Evolutionary conservation across 768 basidiomycete genomes (phyloP).

Genomic region (Suillus occidentalis): DNA sequence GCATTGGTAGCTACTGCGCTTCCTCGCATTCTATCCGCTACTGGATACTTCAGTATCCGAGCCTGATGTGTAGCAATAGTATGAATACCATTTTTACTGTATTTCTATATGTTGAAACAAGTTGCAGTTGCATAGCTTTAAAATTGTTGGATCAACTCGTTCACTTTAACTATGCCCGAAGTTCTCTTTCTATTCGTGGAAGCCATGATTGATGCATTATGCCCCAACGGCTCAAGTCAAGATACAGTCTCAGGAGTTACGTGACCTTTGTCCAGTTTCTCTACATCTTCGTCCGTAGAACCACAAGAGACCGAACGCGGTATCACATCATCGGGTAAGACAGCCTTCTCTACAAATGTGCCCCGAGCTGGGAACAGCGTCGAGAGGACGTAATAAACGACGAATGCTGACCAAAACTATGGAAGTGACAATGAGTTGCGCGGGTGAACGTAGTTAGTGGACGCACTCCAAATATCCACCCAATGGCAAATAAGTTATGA

Average conservation of each 20-base stretch:
- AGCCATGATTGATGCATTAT: neutral
- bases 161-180: neutral
- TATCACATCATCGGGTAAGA: conserved; percentile 8
- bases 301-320: neutral
- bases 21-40: conserved; percentile 2
- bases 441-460: neutral
- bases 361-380: conserved; percentile 8
- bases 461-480: conserved; percentile 13
- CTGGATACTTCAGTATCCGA: neutral
- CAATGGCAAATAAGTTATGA: conserved; percentile 9
- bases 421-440: neutral
- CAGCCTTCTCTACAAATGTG: conserved; percentile 9
- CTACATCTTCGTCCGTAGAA: conserved; percentile 4
- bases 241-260: neutral
- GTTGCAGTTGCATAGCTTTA: neutral
- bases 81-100: neutral
- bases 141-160: neutral
- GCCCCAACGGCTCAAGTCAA: neutral
- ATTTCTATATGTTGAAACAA: neutral
- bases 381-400: conserved; percentile 10
- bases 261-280: neutral
- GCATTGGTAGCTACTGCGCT: conserved; percentile 13
- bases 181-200: neutral
- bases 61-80: neutral
- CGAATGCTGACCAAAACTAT: conserved; percentile 11